phyloP scores from a whole-genome alignment of 129 eudicot species.

The Tagetes erecta region DNA sequence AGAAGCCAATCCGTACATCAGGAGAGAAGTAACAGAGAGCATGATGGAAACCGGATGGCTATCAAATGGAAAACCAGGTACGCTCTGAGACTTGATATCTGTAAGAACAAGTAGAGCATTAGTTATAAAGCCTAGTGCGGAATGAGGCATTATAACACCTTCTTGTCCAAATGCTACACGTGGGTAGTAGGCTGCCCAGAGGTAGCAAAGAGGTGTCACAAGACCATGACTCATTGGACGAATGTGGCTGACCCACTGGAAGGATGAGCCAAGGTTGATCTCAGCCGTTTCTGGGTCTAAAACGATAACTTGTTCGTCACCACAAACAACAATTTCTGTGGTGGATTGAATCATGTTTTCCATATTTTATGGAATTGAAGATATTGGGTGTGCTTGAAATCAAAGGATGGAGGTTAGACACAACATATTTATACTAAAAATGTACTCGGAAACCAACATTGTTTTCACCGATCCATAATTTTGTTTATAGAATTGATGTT shows the following conservation, averaged over 20 bases:
- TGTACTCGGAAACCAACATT: no score
- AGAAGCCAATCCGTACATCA: conserved; percentile 1
- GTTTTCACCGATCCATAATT: no score
- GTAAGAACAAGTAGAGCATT: background rate
- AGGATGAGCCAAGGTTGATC: background rate
- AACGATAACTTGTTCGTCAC: no score
- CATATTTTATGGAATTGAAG: no score
- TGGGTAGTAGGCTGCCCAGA: background rate
- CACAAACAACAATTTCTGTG: no score
- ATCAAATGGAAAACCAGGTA: background rate
- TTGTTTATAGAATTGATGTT: no score
- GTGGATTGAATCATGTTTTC: no score
- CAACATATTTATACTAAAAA: no score
- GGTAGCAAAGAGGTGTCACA: background rate
- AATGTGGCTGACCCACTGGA: background rate
- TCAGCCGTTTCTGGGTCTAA: no score
- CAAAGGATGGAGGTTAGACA: no score
- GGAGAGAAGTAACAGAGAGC: conserved; percentile 1
- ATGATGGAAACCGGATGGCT: background rate
- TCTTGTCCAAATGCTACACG: background rate
- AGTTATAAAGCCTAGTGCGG: background rate
- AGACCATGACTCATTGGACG: background rate
- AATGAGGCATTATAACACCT: background rate
- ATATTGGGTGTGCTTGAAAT: no score
- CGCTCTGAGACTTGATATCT: background rate